Conservation (phyloP, 2,329 filamentous ascomycete genomes). For the Ambrosiella xylebori region DNA sequence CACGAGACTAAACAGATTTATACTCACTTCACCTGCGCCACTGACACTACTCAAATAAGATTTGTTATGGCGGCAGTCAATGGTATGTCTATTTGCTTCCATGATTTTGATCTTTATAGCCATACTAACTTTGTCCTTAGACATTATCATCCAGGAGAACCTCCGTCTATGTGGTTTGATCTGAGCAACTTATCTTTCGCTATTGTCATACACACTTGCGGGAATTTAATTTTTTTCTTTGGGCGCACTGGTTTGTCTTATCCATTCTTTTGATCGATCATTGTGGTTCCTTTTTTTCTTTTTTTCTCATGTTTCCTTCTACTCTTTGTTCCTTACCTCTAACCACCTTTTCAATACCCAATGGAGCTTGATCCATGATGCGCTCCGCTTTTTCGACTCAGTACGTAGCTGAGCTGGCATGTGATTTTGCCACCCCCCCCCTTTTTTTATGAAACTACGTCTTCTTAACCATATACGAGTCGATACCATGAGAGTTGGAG, state of each 20-base stretch:
- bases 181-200: constrained; percentile 36
- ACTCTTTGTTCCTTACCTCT: constrained; percentile 16
- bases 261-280: constrained; percentile 15
- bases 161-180: constrained; percentile 92
- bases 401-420: background rate
- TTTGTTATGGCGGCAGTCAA: constrained; percentile 99
- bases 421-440: background rate
- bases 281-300: constrained; percentile 13
- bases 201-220: constrained; percentile 15
- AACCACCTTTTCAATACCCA: background rate
- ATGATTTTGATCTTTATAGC: constrained; percentile 20
- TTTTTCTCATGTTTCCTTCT: constrained; percentile 17
- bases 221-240: constrained; percentile 12
- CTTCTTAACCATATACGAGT: background rate
- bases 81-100: constrained; percentile 38
- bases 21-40: constrained; percentile 97
- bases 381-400: background rate
- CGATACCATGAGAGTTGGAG: background rate
- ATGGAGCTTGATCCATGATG: constrained; percentile 9
- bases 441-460: constrained; percentile 2
- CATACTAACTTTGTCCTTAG: constrained; percentile 32
- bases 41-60: constrained; percentile 94
- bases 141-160: constrained; percentile 99
- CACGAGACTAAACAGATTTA: constrained; percentile 99
- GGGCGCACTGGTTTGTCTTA: constrained; percentile 14